phyloP scores from a whole-genome alignment of 371 early-diverging fungal species.

The Encephalitozoon romaleae region DNA sequence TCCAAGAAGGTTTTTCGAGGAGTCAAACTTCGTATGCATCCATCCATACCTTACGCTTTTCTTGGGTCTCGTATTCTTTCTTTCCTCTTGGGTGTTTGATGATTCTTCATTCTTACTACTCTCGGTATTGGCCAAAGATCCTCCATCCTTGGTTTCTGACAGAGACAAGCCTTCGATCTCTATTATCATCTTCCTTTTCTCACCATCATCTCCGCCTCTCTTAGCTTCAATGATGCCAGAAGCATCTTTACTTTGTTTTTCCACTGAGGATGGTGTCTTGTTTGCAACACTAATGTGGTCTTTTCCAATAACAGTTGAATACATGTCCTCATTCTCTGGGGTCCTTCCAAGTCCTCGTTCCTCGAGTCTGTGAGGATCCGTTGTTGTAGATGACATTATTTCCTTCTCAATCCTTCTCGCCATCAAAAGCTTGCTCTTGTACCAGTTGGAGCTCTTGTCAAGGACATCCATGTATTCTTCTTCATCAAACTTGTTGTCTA shows the following conservation, averaged over 20 bases:
- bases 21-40: slow-evolving; percentile 3
- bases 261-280: neutral
- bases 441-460: slow-evolving; percentile 73
- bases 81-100: neutral
- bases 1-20: neutral
- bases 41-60: slow-evolving; percentile 1
- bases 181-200: slow-evolving; percentile 2
- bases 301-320: slow-evolving; percentile 4
- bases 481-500: slow-evolving; percentile 83
- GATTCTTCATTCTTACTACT: neutral
- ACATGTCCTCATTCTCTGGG: slow-evolving; percentile 64
- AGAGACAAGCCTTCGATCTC: neutral
- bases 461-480: slow-evolving; percentile 82
- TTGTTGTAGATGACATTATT: slow-evolving; percentile 67
- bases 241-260: neutral
- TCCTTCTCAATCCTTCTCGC: slow-evolving; percentile 79
- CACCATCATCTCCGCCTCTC: neutral
- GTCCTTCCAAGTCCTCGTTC: slow-evolving; percentile 70
- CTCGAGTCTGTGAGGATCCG: slow-evolving; percentile 76
- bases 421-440: slow-evolving; percentile 71
- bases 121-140: neutral
- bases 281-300: no score
- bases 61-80: neutral
- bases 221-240: neutral
- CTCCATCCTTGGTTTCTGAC: neutral